These are phyloP conservation scores for Teunomyces panamensis DNA, from an alignment of 805 yeast species.

Conservation along the genomic window DNA sequence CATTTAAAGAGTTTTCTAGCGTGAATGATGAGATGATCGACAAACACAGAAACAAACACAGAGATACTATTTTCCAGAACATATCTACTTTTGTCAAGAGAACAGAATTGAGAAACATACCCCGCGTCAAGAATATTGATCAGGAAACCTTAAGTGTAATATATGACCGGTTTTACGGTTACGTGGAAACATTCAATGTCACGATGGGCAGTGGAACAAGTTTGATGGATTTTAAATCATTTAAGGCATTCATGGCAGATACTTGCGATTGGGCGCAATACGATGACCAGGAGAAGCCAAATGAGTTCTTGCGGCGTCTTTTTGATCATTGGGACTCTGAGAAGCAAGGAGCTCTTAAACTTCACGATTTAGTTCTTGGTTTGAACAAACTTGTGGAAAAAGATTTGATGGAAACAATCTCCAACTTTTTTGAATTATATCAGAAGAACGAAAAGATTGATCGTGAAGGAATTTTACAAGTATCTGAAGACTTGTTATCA, in stretches of 20 bases:
- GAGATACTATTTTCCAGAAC: constrained; percentile 76
- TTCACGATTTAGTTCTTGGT: constrained; percentile 72
- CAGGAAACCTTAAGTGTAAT: constrained; percentile 61
- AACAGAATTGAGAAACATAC: constrained; percentile 84
- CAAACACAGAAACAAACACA: constrained; percentile 65
- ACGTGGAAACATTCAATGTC: constrained; percentile 63
- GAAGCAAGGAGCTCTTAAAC: constrained; percentile 51
- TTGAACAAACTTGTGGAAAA: constrained; percentile 63
- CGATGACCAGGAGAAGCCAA: constrained; percentile 22
- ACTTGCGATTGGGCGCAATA: constrained; percentile 69
- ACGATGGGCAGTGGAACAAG: constrained; percentile 49
- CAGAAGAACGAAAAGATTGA: constrained; percentile 65
- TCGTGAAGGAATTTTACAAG: constrained; percentile 73
- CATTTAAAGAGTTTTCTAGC: constrained; percentile 84
- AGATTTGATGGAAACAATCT: constrained; percentile 75
- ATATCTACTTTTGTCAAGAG: constrained; percentile 89
- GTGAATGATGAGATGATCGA: constrained; percentile 72
- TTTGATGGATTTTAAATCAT: constrained; percentile 73
- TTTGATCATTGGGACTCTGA: constrained; percentile 72
- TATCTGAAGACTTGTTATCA: constrained; percentile 83
- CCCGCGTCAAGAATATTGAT: constrained; percentile 62
- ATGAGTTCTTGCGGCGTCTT: constrained; percentile 53
- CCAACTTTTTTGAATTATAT: constrained; percentile 76
- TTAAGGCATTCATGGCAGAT: constrained; percentile 70
- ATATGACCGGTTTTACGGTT: constrained; percentile 81